Conservation (phyloP, 2,329 filamentous ascomycete genomes). For the Claviceps quebecensis region DNA sequence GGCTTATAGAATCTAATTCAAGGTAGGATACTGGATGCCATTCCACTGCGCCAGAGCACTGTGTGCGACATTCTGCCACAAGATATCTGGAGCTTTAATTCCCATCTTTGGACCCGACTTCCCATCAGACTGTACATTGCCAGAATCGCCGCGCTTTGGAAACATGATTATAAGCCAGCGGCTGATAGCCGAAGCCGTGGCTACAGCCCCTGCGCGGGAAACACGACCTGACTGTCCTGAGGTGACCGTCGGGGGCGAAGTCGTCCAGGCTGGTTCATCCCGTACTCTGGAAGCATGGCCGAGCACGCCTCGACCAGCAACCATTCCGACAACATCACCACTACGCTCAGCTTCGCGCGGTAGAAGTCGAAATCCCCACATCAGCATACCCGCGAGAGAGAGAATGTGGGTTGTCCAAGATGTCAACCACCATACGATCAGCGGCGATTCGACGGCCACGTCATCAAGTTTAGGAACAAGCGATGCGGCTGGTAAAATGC, state of each 20-base stretch:
- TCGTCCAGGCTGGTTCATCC: background rate
- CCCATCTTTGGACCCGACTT: slow-evolving; percentile 83
- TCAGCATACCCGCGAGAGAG: background rate
- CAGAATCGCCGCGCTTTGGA: slow-evolving; percentile 48
- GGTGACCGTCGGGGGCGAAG: background rate
- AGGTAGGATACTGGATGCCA: slow-evolving; percentile 87
- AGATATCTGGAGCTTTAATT: slow-evolving; percentile 72
- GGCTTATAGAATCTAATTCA: slow-evolving; percentile 5
- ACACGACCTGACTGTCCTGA: no score
- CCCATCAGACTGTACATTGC: slow-evolving; percentile 52
- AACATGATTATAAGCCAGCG: slow-evolving; percentile 50
- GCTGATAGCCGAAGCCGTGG: slow-evolving; percentile 38
- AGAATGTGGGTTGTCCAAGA: background rate
- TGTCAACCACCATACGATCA: background rate
- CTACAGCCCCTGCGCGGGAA: slow-evolving; percentile 23
- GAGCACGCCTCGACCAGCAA: background rate
- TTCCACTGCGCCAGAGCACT: slow-evolving; percentile 74
- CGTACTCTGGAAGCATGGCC: background rate
- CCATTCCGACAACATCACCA: background rate
- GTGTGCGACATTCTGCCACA: slow-evolving; percentile 77
- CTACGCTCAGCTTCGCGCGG: background rate
- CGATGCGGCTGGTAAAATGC: background rate
- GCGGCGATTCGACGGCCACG: background rate
- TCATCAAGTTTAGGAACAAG: background rate
- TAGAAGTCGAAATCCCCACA: background rate